Evolutionary conservation across 2,329 filamentous ascomycete species (phyloP), one percentile per base, ranked within the genome.

Genomic region (Fusarium acutatum): DNA sequence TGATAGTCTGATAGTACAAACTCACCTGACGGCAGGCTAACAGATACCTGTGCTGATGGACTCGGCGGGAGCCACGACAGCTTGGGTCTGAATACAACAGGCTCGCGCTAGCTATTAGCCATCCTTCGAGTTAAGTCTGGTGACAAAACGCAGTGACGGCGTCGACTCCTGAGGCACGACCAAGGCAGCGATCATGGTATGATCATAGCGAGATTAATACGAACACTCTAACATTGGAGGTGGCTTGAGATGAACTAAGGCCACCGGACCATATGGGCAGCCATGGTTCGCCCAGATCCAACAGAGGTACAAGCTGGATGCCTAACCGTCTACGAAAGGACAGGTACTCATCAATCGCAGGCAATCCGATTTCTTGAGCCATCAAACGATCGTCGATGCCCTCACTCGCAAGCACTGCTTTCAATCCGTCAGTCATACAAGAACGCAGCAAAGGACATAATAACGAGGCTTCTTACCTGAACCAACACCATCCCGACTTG

Each of bases 361-460:
- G 26, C 32, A 54, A 57, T 41, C 49, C 30, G 30, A 35, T 37
- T 34, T 34, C 18, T 41, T 53, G 44, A 35, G 17, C 37, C 58
- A 44, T 22, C 40, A 49, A 59, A 53, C 35, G 34, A 38, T 64
- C 54, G 10, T 46, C 40, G 30, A 56, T 26, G 18, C 50, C 35
- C 22, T 57, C 47, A 35, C n/a, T 37, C 24, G 28, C 35, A 60
- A 43, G 38, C 56, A 35, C 71, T 73, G 32, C 52, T 74, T 74
- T 38, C 40, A 58, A 63, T 38, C 26, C 52, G 49, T 74, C 50
- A 74, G 71, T 74, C 67, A 71, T 60, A 73, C 71, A 28, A 59
- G 69, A 74, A 72, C 56, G 52, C 35, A 59, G 17, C 47, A 71
- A 46, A 34, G 47, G 30, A 35, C n/a, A 41, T 46, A 12, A 37